A percentile compares a stretch with the other conserved stretches of the same genome.
Conservation (phyloP, 2,329 filamentous ascomycete genomes). For the Colletotrichum zoysiae region DNA sequence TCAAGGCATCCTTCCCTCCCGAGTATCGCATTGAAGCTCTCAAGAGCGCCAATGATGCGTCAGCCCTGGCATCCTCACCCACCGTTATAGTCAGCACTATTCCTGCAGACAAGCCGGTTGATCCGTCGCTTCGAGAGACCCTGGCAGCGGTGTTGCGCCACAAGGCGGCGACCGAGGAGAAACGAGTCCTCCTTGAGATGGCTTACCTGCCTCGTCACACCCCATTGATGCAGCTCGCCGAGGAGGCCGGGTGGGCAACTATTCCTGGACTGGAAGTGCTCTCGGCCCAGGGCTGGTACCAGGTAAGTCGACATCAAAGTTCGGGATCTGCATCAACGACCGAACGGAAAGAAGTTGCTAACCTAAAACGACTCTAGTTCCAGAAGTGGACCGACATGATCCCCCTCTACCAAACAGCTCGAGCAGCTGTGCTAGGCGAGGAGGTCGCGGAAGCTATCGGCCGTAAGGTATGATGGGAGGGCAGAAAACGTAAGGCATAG, state of each 20-base stretch:
- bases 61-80: constrained; percentile 57
- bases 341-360: constrained; percentile 41
- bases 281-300: constrained; percentile 89
- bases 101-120: constrained; percentile 87
- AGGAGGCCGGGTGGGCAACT: constrained; percentile 82
- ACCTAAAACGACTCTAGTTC: constrained; percentile 64
- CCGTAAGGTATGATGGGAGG: not conserved
- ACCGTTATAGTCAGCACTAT: constrained; percentile 89
- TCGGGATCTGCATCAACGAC: too few species aligned
- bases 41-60: constrained; percentile 12
- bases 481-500: not conserved
- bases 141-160: constrained; percentile 67
- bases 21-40: constrained; percentile 80
- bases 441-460: not conserved
- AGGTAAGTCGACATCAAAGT: constrained; percentile 65
- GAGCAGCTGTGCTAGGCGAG: constrained; percentile 62
- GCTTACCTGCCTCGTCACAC: constrained; percentile 92
- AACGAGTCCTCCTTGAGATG: constrained; percentile 87
- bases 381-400: constrained; percentile 87
- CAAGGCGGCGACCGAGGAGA: constrained; percentile 54
- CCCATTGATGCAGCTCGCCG: constrained; percentile 85
- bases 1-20: constrained; percentile 79
- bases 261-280: constrained; percentile 91
- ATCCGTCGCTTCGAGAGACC: constrained; percentile 75
- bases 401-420: constrained; percentile 78